Conservation (phyloP, 1,139 yeast species). For the Nadsonia starkeyi-henricii region DNA sequence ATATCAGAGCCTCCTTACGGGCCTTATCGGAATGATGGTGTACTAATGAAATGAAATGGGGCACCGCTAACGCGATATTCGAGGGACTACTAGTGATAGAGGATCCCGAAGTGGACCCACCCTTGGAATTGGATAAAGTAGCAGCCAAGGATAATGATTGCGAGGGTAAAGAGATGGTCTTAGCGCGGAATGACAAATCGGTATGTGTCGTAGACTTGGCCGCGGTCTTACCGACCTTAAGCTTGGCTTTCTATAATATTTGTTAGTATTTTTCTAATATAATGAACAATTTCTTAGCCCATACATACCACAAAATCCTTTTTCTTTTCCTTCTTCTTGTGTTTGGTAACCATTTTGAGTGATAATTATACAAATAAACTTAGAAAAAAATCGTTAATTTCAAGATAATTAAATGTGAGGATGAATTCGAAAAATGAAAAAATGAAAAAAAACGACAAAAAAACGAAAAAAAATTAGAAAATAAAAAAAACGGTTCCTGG, state of each 20-base stretch:
- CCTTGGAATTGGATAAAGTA: constrained; percentile 9
- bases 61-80: constrained; percentile 1
- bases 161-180: constrained; percentile 23
- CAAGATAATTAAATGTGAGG: not conserved
- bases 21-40: constrained; percentile 68
- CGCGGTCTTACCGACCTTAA: constrained; percentile 76
- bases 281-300: no score
- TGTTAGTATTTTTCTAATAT: no score
- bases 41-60: constrained; percentile 39
- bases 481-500: not conserved
- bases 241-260: constrained; percentile 44
- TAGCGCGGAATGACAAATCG: constrained; percentile 75
- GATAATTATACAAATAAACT: not conserved
- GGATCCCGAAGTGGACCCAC: constrained; percentile 18
- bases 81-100: not conserved
- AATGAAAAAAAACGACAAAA: not conserved
- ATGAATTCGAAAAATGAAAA: not conserved
- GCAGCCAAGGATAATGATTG: constrained; percentile 15
- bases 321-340: constrained; percentile 49
- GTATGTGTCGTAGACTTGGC: constrained; percentile 63
- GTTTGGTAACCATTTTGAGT: constrained; percentile 7
- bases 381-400: not conserved
- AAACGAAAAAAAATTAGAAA: not conserved
- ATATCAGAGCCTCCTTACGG: constrained; percentile 54
- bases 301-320: constrained; percentile 46